Evolutionary conservation across 129 eudicot genomes (phyloP), one percentile per base, ranked within the genome.

Genomic region (Solidago caesia): DNA sequence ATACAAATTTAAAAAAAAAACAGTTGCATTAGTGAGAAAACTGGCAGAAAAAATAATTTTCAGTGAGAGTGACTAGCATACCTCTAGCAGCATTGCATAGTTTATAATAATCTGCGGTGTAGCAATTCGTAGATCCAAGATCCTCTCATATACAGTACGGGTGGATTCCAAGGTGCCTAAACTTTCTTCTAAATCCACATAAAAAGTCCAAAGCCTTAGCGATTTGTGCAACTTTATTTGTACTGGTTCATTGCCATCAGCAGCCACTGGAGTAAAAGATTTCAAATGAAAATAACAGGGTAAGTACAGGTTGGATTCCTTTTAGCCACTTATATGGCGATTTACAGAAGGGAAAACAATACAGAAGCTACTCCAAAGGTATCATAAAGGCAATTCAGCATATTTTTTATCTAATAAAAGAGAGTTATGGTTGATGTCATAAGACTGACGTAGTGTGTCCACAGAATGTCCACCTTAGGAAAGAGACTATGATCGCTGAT

Each of bases 161-260:
- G 98, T 93, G 2, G 97, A 88, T 75, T 93, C 98, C 86, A 90
- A 70, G 64, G 73, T 86, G 46, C 98, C 97, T 72, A 93, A 77
- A 72, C 98, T 90, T 80, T 93, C 97, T 85, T 88, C 98, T 81
- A 93, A 80, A 84, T 93, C 98, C 60, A 90, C 97, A 78, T 88
- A 95, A 75, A 95, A 86, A 49, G 97, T 85, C 99, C 97, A 95
- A 26, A 91, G 88, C 79, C 90, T 82, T 43, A 91, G 81, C 8
- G 99, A 95, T 67, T 81, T 91, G 83, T 91, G 99, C 79, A 91
- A 12, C 84, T 84, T 91, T 53, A 95, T 95, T 71, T 95, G 99
- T 72, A 95, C 97, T 5, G 99, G 99, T 85, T 88, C 96, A 75
- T 84, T 85, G 53, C 97, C 97, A 87, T 91, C 97, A 79, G 97